Base-by-base conservation (phyloP, 192 early-diverging fungal species). In the Helicostylum pulchrum region DNA sequence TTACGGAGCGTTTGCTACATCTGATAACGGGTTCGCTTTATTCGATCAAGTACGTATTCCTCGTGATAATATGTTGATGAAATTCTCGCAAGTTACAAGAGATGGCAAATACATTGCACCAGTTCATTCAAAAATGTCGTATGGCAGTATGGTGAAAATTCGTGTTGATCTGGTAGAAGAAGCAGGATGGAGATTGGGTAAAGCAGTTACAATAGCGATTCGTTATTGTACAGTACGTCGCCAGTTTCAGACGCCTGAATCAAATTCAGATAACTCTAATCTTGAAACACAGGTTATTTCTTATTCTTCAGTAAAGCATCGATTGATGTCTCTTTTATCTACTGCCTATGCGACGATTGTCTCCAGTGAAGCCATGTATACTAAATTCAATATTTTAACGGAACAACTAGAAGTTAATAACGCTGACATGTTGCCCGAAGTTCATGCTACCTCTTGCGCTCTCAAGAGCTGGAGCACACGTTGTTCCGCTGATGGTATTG, bases 141-240 rank as follows among this genome's bases (percentile, higher is more conserved):
- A 91, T 71, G 90, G 90, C n/a, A 87, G 85, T 10, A 91, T 94
- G 90, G 85, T 92, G 30, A 79, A 80, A 21, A 80, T 90, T 36
- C 84, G 92, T 53, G 85, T 87, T 0, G 75, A 77, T 36, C 87
- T 94, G 61, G 87, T 92, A 6, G 73, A 75, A 21, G 77, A 75
- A 34, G 83, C 79, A 36, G 79, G 78, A 15, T 53, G 76, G 66
- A 69, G 66, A 21, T 67, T 91, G 10, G 84, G 78, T 19, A 80
- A 83, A 53, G 87, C 87, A 1, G 78, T 76, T 8, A 88, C 86
- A 12, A 79, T 89, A 31, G 86, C 85, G 0, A 71, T 79, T 19
- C 81, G 89, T 3, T 91, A 89, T 66, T 64, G 80, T 9, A 79
- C 85, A 1, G 75, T 87, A 17, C 84, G 89, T 12, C 85, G 87